These are phyloP conservation scores for Collybiopsis confluens DNA, from an alignment of 768 basidiomycete genomes.

Conservation along the genomic window DNA sequence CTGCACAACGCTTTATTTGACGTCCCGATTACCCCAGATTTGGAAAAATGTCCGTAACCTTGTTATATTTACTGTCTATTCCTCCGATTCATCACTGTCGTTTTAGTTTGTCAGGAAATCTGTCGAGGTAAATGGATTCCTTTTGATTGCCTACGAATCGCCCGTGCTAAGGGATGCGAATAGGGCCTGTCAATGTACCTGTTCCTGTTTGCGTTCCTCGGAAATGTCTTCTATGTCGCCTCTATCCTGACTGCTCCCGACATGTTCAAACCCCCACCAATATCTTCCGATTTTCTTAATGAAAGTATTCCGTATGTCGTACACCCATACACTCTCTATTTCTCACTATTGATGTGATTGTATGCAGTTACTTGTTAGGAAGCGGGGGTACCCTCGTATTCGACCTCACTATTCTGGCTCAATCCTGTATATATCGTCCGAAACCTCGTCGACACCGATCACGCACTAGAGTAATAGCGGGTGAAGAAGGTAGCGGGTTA, in stretches of 20 bases:
- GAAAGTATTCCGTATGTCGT: conserved; percentile 83
- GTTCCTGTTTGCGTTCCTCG: conserved; percentile 90
- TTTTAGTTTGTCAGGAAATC: conserved; percentile 81
- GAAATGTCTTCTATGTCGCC: conserved; percentile 89
- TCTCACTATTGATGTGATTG: neutral
- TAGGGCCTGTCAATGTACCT: conserved; percentile 92
- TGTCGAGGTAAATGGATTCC: conserved; percentile 54
- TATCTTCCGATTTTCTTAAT: conserved; percentile 61
- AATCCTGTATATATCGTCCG: conserved; percentile 74
- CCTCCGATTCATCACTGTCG: neutral
- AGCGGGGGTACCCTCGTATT: conserved; percentile 92
- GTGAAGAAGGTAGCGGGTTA: conserved; percentile 15
- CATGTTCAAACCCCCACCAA: conserved; percentile 50
- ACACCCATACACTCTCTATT: neutral
- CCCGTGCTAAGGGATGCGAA: conserved; percentile 4
- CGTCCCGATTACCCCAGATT: conserved; percentile 92
- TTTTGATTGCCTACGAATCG: neutral
- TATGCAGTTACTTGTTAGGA: conserved; percentile 77
- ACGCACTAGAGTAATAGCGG: conserved; percentile 15
- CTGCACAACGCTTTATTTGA: conserved; percentile 90
- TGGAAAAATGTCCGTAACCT: conserved; percentile 89
- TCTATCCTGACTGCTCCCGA: conserved; percentile 82
- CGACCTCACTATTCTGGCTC: conserved; percentile 86
- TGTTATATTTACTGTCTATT: neutral
- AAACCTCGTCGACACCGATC: conserved; percentile 33